These are phyloP conservation scores for Aspergillus avenaceus DNA, from an alignment of 495 filamentous ascomycete genomes.

Conservation along the genomic window DNA sequence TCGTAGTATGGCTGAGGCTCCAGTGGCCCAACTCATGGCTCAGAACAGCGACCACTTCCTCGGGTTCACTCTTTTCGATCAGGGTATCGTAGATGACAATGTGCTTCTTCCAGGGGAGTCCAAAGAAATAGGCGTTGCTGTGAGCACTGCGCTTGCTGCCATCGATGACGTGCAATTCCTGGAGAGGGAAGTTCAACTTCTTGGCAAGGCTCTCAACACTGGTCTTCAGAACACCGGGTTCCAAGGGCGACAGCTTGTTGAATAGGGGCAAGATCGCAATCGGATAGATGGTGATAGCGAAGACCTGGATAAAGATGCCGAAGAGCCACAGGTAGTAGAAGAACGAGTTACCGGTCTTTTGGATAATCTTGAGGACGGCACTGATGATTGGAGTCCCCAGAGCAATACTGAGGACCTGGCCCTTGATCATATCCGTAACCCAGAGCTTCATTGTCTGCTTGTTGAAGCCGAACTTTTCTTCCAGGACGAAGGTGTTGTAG, in stretches of 20 bases:
- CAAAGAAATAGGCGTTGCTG: slow-evolving; percentile 98
- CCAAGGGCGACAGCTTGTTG: slow-evolving; percentile 94
- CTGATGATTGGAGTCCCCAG: slow-evolving; percentile 83
- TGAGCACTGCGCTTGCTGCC: slow-evolving; percentile 96
- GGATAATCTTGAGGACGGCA: slow-evolving; percentile 84
- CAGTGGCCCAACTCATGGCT: slow-evolving; percentile 97
- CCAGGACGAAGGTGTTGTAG: slow-evolving; percentile 91
- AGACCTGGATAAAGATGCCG: slow-evolving; percentile 78
- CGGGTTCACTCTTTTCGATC: slow-evolving; percentile 85
- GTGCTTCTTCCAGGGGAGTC: slow-evolving; percentile 98
- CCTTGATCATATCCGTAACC: slow-evolving; percentile 88
- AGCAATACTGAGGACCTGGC: slow-evolving; percentile 72
- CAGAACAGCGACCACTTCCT: slow-evolving; percentile 92
- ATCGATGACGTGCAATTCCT: slow-evolving; percentile 91
- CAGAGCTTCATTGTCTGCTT: slow-evolving; percentile 91
- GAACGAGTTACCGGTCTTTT: slow-evolving; percentile 86
- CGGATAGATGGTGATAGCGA: slow-evolving; percentile 94
- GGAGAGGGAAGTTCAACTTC: slow-evolving; percentile 83
- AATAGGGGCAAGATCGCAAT: slow-evolving; percentile 92
- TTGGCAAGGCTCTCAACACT: slow-evolving; percentile 80
- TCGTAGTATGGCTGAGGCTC: slow-evolving; percentile 91
- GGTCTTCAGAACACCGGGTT: slow-evolving; percentile 82
- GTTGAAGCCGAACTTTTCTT: slow-evolving; percentile 98
- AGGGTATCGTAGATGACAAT: slow-evolving; percentile 98
- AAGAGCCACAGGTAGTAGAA: slow-evolving; percentile 98